Evolutionary conservation across 805 yeast species (phyloP), one percentile per base, ranked within the genome.

Genomic region (Yarrowia keelungensis): DNA sequence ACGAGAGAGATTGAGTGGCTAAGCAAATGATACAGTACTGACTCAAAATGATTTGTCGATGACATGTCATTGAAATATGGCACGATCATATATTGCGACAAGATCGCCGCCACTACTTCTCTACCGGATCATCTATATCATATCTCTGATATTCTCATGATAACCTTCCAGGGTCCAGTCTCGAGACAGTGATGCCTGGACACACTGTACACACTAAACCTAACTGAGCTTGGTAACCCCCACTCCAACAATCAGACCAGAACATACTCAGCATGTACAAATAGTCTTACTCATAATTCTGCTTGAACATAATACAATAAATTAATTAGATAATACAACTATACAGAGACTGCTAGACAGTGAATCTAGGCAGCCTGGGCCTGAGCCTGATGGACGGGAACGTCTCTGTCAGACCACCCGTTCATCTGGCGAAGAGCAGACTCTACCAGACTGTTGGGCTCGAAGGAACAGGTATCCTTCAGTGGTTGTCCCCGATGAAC

Each of bases 391-490:
- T 49, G 53, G 8, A 49, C 32, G 39, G 64, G 39, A 36, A 19
- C 45, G 2, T 49, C 67, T 8, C 67, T 38, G 12, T 62, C 67
- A 15, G 56, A 47, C 67, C 67, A 62, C 14, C 67, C 67, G 19
- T 62, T 46, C 67, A 62, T 62, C 56, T 62, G 67, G 5, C 67
- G 45, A 11, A 62, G 45, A 19, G 56, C 56, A 38, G 45, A 19
- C 41, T 47, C 67, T 12, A 62, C 67, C 19, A 62, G 46, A 38
- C 47, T 46, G 39, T 62, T 38, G 46, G 36, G 32, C 38, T 62
- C 67, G 22, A 38, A n/a, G 2, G 56, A 16, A 22, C 67, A 62
- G 2, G 67, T 47, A 8, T 62, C 67, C 56, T 62, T 62, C 39
- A 62, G 38, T 5, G 50, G 10, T 8, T 62, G 56, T 14, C 32